A percentile compares a stretch with the other conserved stretches of the same genome.
Evolutionary conservation across 2,329 filamentous ascomycete species (phyloP).

Genomic region (Colletotrichum karsti): DNA sequence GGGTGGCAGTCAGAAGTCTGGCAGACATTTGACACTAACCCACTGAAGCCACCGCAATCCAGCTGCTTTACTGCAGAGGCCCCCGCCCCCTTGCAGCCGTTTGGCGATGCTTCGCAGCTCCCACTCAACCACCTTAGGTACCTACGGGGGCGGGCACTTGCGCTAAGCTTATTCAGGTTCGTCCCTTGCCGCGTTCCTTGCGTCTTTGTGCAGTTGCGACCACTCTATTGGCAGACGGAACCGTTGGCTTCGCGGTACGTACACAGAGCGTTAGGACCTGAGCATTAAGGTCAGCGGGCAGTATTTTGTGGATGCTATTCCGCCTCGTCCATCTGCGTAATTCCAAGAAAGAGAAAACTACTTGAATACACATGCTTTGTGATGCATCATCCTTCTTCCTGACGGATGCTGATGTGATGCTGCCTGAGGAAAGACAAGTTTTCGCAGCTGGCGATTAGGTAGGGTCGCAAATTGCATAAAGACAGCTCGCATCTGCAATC

Average conservation of each 20-base stretch:
- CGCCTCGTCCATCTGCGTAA: background rate
- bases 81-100: conserved; percentile 10
- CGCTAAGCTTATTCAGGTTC: conserved; percentile 24
- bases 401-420: background rate
- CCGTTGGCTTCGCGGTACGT: background rate
- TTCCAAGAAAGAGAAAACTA: too few relatives aligned
- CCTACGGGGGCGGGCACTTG: background rate
- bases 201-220: background rate
- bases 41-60: background rate
- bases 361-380: background rate
- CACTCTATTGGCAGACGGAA: background rate
- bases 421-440: background rate
- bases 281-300: background rate
- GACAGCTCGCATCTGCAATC: background rate
- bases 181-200: conserved; percentile 13
- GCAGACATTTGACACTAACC: conserved; percentile 25
- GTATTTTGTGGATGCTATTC: background rate
- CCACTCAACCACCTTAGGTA: background rate
- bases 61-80: background rate
- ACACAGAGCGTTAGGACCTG: background rate
- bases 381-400: background rate
- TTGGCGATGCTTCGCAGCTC: conserved; percentile 24
- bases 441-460: background rate
- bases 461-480: background rate
- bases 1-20: conserved; percentile 19